Conservation (phyloP, 2,329 filamentous ascomycete species). For the Talaromyces albobiverticillius region DNA sequence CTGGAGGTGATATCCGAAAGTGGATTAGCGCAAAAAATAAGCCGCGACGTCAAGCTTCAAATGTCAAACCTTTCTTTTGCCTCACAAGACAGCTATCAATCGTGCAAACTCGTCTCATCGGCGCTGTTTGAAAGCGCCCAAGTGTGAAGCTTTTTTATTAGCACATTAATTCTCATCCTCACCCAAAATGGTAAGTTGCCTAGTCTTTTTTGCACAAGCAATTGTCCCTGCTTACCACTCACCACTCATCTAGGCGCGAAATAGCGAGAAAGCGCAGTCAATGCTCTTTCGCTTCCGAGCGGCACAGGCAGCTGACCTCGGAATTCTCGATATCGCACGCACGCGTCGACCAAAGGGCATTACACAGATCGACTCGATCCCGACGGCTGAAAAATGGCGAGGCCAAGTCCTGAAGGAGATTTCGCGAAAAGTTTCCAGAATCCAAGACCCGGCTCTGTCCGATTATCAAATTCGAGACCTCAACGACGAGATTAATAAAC, state of each 20-base stretch:
- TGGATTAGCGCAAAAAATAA: neutral
- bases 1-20: neutral
- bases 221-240: neutral
- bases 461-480: slow-evolving; percentile 97
- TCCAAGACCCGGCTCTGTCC: slow-evolving; percentile 85
- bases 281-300: slow-evolving; percentile 99
- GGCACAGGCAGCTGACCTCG: slow-evolving; percentile 90
- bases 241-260: slow-evolving; percentile 66
- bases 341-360: slow-evolving; percentile 88
- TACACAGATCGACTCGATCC: slow-evolving; percentile 79
- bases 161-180: neutral
- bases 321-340: slow-evolving; percentile 90
- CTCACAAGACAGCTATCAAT: neutral
- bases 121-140: neutral
- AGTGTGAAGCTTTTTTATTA: neutral
- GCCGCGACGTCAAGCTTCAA: neutral
- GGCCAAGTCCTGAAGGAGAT: slow-evolving; percentile 97
- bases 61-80: neutral
- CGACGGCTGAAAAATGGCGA: slow-evolving; percentile 93
- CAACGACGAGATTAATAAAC: slow-evolving; percentile 99
- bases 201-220: neutral
- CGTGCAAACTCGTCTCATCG: neutral
- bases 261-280: slow-evolving; percentile 97
- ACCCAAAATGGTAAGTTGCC: slow-evolving; percentile 3
- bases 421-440: slow-evolving; percentile 91